A percentile compares a stretch with the other conserved stretches of the same genome.
Evolutionary conservation across 768 basidiomycete genomes (phyloP).

Genomic region (Boletus vermiculosoides): DNA sequence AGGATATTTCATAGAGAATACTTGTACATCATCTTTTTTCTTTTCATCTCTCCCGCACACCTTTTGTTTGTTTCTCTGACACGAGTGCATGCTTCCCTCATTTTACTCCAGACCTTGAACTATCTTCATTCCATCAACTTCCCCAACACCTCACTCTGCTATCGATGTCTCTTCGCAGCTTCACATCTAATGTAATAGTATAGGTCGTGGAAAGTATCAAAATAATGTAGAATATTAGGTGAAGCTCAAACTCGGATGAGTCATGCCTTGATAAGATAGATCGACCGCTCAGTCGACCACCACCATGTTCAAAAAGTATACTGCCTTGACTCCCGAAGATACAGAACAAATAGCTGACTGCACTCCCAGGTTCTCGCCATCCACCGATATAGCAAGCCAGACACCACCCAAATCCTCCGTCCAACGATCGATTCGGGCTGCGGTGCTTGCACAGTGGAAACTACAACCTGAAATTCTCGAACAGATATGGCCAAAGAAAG

Average conservation of each 20-base stretch:
- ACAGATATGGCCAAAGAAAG: conserved; percentile 98
- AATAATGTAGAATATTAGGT: conserved; percentile 29
- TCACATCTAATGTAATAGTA: conserved; percentile 40
- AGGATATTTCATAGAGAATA: conserved; percentile 53
- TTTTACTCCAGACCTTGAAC: conserved; percentile 25
- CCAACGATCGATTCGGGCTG: conserved; percentile 82
- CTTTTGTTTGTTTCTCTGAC: conserved; percentile 33
- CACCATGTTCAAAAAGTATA: conserved; percentile 77
- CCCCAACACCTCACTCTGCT: conserved; percentile 28
- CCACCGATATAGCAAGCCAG: conserved; percentile 84
- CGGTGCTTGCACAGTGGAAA: conserved; percentile 80
- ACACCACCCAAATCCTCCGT: conserved; percentile 92
- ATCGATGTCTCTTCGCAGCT: conserved; percentile 31
- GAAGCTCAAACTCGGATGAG: conserved; percentile 9
- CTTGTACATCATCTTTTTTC: conserved; percentile 30
- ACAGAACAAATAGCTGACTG: conserved; percentile 8
- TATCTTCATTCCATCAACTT: conserved; percentile 28
- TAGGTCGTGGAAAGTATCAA: conserved; percentile 29
- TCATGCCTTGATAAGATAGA: conserved; percentile 14
- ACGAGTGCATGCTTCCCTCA: conserved; percentile 23
- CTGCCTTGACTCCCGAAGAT: conserved; percentile 4
- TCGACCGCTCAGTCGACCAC: conserved; percentile 15
- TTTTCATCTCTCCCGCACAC: conserved; percentile 15
- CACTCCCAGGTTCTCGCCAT: conserved; percentile 57
- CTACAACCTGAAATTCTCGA: conserved; percentile 81